Percentiles rank a stretch among this genome's conserved stretches.
These are phyloP conservation scores for Fusarium oligoseptatum DNA, from an alignment of 2,329 filamentous ascomycete genomes.

Conservation along the genomic window DNA sequence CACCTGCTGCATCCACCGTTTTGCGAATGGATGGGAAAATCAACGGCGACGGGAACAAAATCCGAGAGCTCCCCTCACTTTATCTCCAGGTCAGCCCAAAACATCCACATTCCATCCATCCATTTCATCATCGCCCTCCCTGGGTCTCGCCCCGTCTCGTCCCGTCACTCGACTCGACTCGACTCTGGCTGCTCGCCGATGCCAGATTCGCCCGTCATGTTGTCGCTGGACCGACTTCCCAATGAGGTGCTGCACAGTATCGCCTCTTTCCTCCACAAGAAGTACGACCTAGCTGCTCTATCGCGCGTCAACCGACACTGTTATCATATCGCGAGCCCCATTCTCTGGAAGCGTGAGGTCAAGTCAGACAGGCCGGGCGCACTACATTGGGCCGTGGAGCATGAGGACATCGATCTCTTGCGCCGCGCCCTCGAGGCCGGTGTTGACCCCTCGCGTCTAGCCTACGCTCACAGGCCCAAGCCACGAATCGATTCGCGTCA, in stretches of 20 bases:
- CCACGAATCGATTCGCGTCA: constrained; percentile 38
- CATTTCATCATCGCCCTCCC: neutral
- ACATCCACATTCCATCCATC: constrained; percentile 16
- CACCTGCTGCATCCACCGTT: constrained; percentile 16
- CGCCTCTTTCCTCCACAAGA: constrained; percentile 43
- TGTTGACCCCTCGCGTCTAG: constrained; percentile 39
- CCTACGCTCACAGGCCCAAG: constrained; percentile 45
- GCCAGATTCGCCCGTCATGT: constrained; percentile 40
- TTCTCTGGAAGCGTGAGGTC: constrained; percentile 46
- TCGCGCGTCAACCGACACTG: constrained; percentile 43
- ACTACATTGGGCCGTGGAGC: constrained; percentile 46
- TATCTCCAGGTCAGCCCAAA: constrained; percentile 3
- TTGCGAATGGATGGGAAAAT: constrained; percentile 17
- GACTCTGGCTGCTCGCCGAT: constrained; percentile 24
- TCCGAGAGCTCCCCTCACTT: constrained; percentile 39
- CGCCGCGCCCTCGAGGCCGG: constrained; percentile 44
- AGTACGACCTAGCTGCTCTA: constrained; percentile 45
- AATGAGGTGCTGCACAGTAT: constrained; percentile 47
- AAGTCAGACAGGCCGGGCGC: constrained; percentile 45
- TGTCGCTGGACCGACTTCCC: constrained; percentile 48
- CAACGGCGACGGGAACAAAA: constrained; percentile 16
- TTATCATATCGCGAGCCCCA: constrained; percentile 43
- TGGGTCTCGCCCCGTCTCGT: neutral
- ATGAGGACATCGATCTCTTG: constrained; percentile 38
- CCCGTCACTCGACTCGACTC: neutral